Evolutionary conservation across 148 eudicot genomes (phyloP).

Genomic region (Vaccinium macrocarpon): DNA sequence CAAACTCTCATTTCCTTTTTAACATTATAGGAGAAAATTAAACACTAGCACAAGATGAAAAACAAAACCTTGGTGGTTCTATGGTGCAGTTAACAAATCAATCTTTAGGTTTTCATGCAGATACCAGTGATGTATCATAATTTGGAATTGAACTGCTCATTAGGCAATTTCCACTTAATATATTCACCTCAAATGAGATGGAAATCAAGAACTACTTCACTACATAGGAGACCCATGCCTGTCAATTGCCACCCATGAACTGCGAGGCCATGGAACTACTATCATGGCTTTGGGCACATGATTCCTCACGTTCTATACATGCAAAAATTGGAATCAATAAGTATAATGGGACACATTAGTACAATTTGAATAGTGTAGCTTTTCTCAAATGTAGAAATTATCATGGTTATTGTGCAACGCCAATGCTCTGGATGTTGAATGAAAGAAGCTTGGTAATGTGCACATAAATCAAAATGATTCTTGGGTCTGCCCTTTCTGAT

Average conservation of each 20-base stretch:
- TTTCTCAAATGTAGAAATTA: constrained; percentile 1
- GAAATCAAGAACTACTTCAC: neutral
- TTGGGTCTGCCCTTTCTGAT: no score
- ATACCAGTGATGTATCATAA: neutral
- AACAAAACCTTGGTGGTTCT: neutral
- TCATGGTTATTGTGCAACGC: no score
- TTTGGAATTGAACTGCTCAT: neutral
- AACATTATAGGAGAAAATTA: neutral
- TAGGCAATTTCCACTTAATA: neutral
- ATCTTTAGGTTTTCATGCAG: neutral
- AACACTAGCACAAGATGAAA: neutral
- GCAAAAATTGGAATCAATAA: neutral
- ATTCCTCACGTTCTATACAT: neutral
- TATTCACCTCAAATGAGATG: neutral
- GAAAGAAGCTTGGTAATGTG: no score
- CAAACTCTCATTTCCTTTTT: neutral
- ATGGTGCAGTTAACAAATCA: neutral
- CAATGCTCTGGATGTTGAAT: no score
- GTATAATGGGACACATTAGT: neutral
- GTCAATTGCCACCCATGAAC: neutral
- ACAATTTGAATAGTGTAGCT: neutral
- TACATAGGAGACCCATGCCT: neutral
- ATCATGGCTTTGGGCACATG: neutral
- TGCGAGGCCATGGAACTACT: neutral
- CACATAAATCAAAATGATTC: no score